A percentile compares a stretch with the other conserved stretches of the same genome.
phyloP scores from a whole-genome alignment of 2,329 filamentous ascomycete species.

The Magnaporthiopsis rhizophila region DNA sequence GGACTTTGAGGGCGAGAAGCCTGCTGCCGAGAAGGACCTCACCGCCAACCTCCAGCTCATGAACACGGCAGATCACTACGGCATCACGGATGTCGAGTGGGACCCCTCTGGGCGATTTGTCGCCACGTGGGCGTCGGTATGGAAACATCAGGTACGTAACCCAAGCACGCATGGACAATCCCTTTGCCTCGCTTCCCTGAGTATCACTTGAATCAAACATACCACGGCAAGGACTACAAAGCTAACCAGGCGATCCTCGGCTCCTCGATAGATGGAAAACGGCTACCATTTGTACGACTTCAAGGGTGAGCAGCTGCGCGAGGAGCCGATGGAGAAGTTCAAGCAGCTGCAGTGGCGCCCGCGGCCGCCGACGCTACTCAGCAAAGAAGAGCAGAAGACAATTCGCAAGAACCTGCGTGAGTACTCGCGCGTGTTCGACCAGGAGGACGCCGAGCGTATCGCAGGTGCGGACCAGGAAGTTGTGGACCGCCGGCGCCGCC shows the following conservation, averaged over 20 bases:
- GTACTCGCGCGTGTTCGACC: conserved; percentile 90
- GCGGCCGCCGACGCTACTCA: conserved; percentile 80
- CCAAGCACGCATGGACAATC: background rate
- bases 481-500: conserved; percentile 73
- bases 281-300: conserved; percentile 98
- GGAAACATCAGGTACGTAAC: conserved; percentile 83
- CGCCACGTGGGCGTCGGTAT: conserved; percentile 84
- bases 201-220: background rate
- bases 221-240: background rate
- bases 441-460: conserved; percentile 88
- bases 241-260: background rate
- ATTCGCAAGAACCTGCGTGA: conserved; percentile 98
- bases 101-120: conserved; percentile 94
- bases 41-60: conserved; percentile 92
- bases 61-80: conserved; percentile 91
- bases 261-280: conserved; percentile 76
- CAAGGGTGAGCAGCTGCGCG: conserved; percentile 78
- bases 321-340: conserved; percentile 92
- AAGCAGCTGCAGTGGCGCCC: conserved; percentile 96
- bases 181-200: background rate
- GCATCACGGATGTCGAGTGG: conserved; percentile 96
- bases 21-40: conserved; percentile 86
- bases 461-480: conserved; percentile 91
- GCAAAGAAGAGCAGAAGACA: conserved; percentile 94
- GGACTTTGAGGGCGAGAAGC: conserved; percentile 96